A percentile compares a stretch with the other conserved stretches of the same genome.
Conservation (phyloP, 768 basidiomycete genomes). For the Pulveroboletus sp. region DNA sequence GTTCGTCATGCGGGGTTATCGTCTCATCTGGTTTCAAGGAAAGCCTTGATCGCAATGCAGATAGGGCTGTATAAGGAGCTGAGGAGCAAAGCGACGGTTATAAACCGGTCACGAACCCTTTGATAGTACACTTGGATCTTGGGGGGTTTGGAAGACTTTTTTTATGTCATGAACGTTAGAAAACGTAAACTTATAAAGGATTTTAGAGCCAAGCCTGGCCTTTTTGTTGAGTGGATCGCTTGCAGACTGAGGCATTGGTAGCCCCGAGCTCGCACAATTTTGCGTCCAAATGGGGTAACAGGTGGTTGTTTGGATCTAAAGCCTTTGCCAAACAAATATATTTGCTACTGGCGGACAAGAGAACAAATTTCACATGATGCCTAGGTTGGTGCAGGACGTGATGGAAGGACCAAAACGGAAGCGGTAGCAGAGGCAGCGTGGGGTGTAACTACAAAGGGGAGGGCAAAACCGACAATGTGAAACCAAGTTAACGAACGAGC, state of each 20-base stretch:
- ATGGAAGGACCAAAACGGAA: no score
- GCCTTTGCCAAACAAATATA: no score
- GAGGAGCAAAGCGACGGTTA: not conserved
- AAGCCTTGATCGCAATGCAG: constrained; percentile 51
- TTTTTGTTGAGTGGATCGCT: constrained; percentile 19
- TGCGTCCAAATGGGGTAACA: not conserved
- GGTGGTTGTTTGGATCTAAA: no score
- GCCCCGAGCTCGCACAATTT: not conserved
- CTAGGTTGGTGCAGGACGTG: no score
- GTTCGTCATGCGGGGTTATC: constrained; percentile 52
- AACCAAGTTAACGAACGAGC: no score
- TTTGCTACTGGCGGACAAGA: no score
- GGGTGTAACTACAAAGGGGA: no score
- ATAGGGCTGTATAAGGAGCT: constrained; percentile 34
- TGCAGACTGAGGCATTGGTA: constrained; percentile 14
- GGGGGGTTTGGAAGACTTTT: constrained; percentile 10
- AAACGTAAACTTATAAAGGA: constrained; percentile 12
- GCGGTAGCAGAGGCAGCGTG: no score
- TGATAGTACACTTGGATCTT: constrained; percentile 13
- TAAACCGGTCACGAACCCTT: constrained; percentile 17
- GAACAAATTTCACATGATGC: no score
- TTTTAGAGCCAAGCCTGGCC: constrained; percentile 15
- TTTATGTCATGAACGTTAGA: constrained; percentile 22
- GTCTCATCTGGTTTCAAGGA: constrained; percentile 47
- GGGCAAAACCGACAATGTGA: no score